Evolutionary conservation across 192 early-diverging fungal genomes (phyloP).

Genomic region (Fimicolochytrium jonesii): DNA sequence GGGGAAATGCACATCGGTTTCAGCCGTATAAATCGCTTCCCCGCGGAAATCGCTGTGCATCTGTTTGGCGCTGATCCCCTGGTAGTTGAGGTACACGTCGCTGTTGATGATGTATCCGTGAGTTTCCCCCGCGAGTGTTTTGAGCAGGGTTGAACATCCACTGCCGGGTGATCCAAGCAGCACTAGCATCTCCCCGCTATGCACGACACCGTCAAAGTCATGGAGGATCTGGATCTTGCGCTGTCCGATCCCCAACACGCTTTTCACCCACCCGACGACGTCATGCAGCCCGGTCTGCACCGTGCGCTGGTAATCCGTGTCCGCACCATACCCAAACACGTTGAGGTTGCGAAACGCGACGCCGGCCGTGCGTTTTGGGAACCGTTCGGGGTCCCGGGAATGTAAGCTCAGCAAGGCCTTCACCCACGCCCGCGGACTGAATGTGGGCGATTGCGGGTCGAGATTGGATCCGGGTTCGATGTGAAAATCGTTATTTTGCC

Average conservation of each 20-base stretch:
- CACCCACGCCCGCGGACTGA: constrained; percentile 13
- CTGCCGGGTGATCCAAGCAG: constrained; percentile 14
- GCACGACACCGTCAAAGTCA: constrained; percentile 12
- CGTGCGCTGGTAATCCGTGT: constrained; percentile 9
- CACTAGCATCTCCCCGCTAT: constrained; percentile 11
- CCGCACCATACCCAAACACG: constrained; percentile 4
- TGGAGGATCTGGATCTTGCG: constrained; percentile 11
- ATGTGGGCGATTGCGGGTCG: constrained; percentile 6
- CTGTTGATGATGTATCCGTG: constrained; percentile 8
- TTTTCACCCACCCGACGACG: not conserved
- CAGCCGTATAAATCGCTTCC: constrained; percentile 75
- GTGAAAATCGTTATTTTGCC: too few species aligned
- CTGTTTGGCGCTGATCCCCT: constrained; percentile 59
- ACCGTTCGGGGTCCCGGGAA: not conserved
- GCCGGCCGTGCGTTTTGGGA: constrained; percentile 9
- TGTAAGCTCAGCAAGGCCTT: constrained; percentile 2
- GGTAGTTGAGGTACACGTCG: constrained; percentile 49
- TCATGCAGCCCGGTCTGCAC: not conserved
- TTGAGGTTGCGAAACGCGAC: constrained; percentile 5
- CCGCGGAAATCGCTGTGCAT: constrained; percentile 63
- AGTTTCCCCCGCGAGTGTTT: constrained; percentile 3
- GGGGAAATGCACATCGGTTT: constrained; percentile 76
- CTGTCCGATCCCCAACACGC: not conserved
- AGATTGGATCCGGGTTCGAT: too few species aligned
- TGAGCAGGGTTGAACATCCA: constrained; percentile 12